Evolutionary conservation across 2,329 filamentous ascomycete species (phyloP).

Genomic region (Metarhizium brunneum): DNA sequence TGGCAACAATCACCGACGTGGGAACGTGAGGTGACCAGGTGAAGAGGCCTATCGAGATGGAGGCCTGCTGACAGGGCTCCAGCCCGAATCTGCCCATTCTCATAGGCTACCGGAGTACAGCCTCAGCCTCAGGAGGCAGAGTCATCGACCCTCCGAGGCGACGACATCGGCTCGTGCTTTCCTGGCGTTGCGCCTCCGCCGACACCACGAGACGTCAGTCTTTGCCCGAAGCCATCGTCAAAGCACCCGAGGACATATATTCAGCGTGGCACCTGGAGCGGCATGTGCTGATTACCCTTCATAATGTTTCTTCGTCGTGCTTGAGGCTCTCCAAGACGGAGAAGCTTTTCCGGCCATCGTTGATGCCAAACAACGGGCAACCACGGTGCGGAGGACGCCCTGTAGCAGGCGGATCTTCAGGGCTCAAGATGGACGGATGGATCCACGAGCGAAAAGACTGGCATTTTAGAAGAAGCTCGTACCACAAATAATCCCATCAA

Average conservation of each 20-base stretch:
- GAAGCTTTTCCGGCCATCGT: too few species aligned
- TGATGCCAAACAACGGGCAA: too few species aligned
- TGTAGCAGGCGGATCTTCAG: too few species aligned
- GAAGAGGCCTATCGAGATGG: constrained; percentile 1
- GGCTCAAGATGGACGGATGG: too few species aligned
- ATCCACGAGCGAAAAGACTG: too few species aligned
- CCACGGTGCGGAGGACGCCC: too few species aligned
- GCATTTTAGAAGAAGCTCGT: too few species aligned
- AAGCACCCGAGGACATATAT: neutral
- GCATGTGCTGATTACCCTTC: neutral
- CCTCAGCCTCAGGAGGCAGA: constrained; percentile 4
- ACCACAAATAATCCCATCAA: too few species aligned
- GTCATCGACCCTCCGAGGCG: neutral
- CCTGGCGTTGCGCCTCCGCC: neutral
- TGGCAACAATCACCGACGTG: neutral
- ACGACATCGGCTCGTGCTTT: neutral
- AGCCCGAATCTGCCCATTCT: neutral
- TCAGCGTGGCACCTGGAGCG: neutral
- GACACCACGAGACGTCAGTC: neutral
- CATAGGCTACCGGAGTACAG: neutral
- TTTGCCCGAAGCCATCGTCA: neutral
- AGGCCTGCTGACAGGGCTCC: constrained; percentile 9
- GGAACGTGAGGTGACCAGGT: constrained; percentile 8
- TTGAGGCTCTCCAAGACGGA: too few species aligned
- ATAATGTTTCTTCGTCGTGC: too few species aligned